phyloP scores from a whole-genome alignment of 2,329 filamentous ascomycete genomes.

The Sarocladiaceae sp. region DNA sequence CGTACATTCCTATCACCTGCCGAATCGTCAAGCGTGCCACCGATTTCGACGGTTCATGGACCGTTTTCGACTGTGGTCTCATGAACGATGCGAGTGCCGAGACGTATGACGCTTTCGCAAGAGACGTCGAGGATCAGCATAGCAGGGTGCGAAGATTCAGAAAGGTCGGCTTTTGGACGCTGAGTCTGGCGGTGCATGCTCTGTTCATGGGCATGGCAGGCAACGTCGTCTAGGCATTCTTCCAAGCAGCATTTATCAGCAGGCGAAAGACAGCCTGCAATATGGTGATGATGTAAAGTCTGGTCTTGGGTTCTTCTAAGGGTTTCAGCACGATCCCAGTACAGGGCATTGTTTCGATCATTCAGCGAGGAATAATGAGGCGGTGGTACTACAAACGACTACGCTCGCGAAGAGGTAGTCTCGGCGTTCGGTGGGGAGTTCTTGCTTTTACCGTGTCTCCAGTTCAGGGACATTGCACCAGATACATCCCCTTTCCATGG shows the following conservation, averaged over 20 bases:
- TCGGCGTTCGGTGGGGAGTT: background rate
- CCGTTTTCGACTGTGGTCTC: conserved; percentile 83
- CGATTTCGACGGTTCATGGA: conserved; percentile 96
- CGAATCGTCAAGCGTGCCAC: conserved; percentile 81
- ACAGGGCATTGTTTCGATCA: background rate
- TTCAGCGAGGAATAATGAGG: background rate
- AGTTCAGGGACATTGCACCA: background rate
- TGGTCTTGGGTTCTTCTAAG: too few relatives aligned
- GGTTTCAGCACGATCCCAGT: too few relatives aligned
- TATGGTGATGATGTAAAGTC: too few relatives aligned
- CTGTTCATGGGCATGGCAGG: conserved; percentile 93
- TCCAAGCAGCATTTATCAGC: too few relatives aligned
- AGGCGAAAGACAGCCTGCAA: too few relatives aligned
- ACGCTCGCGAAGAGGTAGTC: background rate
- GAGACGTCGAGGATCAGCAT: conserved; percentile 84
- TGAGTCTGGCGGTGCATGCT: conserved; percentile 86
- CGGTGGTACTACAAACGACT: too few relatives aligned
- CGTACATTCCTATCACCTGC: conserved; percentile 93
- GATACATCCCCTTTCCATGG: background rate
- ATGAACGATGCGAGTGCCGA: conserved; percentile 92
- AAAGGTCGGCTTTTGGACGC: conserved; percentile 94
- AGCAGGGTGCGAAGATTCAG: conserved; percentile 80
- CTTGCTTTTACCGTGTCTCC: background rate
- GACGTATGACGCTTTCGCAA: conserved; percentile 90
- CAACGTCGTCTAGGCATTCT: conserved; percentile 54